Evolutionary conservation across 176 grass and related monocot genomes (phyloP), one percentile per base, ranked within the genome.

Genomic region (Aegilops sharonensis): DNA sequence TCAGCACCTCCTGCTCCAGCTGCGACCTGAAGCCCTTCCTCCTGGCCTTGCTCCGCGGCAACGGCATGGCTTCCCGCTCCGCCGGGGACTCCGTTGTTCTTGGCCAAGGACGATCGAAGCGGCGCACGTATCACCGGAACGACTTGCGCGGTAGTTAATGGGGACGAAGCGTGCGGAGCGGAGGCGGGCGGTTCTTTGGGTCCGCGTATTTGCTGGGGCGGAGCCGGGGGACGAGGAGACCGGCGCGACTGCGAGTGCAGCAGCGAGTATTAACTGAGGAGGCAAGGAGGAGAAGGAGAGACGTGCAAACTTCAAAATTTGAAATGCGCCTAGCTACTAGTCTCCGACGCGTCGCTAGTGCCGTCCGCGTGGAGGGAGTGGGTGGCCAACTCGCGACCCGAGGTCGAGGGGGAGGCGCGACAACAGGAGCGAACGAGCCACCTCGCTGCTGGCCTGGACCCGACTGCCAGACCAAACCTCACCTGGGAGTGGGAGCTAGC

Each of bases 1-100:
- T 80, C 79, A 85, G 77, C 54, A 98, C 91, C 56, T 95, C 95
- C 71, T 92, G 87, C 80, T 98, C 89, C 31, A 98, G 95, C 85
- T 89, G 96, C 70, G 83, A 39, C 69, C 91, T 86, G 78, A 45
- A 76, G 40, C 84, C 87, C 75, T 76, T 76, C 72, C 34, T 85
- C 52, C 81, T 85, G 42, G 52, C 68, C 90, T 86, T 92, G 77
- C 47, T 81, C 85, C 85, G 86, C 81, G 83, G 64, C 85, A 90
- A 14, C 78, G 87, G 88, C 85, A 84, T 92, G 78, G 57, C 48
- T 31, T 20, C 2, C 59, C n/a, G 6, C 54, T 57, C 54, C 54
- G 54, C 18, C 18, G 54, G 54, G 18, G 50, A 18, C 50, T 54
- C 56, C 18, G 50, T 7, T 18, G 15, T 54, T 54, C 15, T 18